Percentiles rank a stretch among this genome's conserved stretches.
Conservation (phyloP, 1,284 basidiomycete species). For the Pascua guehoae region DNA sequence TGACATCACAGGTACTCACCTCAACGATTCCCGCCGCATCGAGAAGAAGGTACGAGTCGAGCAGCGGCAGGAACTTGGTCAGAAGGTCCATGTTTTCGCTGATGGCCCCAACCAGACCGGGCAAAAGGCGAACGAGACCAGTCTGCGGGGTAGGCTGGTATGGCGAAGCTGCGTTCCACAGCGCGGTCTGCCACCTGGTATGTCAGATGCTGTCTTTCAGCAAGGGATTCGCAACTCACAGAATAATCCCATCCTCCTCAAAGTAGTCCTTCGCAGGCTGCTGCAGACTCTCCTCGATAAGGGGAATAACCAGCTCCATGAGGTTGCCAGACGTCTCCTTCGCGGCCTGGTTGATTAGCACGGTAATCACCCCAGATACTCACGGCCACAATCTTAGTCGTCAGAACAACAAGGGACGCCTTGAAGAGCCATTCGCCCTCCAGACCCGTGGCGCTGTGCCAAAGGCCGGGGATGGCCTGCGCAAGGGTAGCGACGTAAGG, state of each 20-base stretch:
- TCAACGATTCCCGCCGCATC: slow-evolving; percentile 65
- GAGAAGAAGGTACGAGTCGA: slow-evolving; percentile 78
- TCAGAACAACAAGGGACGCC: slow-evolving; percentile 64
- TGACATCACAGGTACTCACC: slow-evolving; percentile 51
- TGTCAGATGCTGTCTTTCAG: slow-evolving; percentile 2
- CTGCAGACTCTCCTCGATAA: slow-evolving; percentile 70
- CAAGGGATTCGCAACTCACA: slow-evolving; percentile 42
- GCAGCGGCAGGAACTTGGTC: slow-evolving; percentile 61
- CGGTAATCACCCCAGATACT: slow-evolving; percentile 16
- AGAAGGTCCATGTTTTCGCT: slow-evolving; percentile 70
- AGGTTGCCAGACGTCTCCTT: slow-evolving; percentile 38
- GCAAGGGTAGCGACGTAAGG: slow-evolving; percentile 66
- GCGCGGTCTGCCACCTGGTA: slow-evolving; percentile 62
- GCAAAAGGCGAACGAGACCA: slow-evolving; percentile 65
- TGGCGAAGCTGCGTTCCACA: slow-evolving; percentile 65
- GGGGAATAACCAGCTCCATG: slow-evolving; percentile 60
- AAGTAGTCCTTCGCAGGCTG: slow-evolving; percentile 64
- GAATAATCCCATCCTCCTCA: slow-evolving; percentile 69
- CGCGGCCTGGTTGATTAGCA: slow-evolving; percentile 25
- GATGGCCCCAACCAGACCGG: slow-evolving; percentile 61
- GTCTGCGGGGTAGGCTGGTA: slow-evolving; percentile 47
- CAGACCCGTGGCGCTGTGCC: slow-evolving; percentile 49
- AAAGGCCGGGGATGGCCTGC: slow-evolving; percentile 67
- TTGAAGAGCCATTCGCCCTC: slow-evolving; percentile 78
- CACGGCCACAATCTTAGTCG: slow-evolving; percentile 69